These are phyloP conservation scores for Penicillium waksmanii DNA, from an alignment of 495 filamentous ascomycete species.

Conservation along the genomic window DNA sequence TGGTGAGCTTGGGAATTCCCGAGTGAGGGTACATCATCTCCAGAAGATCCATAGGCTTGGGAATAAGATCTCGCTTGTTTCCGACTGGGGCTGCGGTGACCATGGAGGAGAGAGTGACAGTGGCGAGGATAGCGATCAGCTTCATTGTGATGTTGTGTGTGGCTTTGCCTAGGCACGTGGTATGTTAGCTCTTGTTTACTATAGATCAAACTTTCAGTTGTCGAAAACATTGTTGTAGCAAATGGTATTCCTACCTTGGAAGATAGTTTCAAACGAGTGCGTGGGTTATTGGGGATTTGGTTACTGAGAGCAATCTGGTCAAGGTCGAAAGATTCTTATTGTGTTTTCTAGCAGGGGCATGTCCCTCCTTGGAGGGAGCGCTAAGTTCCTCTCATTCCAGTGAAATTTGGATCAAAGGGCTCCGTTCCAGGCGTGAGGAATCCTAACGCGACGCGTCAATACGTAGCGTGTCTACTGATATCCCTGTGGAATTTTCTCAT, in stretches of 20 bases:
- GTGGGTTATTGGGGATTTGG: not conserved
- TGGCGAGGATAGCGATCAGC: not conserved
- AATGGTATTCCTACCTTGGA: not conserved
- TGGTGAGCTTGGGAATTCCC: slow-evolving; percentile 18
- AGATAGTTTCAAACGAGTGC: not conserved
- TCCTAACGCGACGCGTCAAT: not conserved
- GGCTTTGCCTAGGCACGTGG: not conserved
- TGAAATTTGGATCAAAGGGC: not conserved
- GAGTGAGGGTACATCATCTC: slow-evolving; percentile 23
- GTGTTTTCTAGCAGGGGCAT: not conserved
- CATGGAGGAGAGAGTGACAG: slow-evolving; percentile 11
- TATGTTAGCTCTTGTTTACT: not conserved
- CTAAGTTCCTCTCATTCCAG: not conserved
- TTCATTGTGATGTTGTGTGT: slow-evolving; percentile 4
- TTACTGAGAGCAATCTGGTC: not conserved
- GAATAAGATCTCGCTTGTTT: slow-evolving; percentile 17
- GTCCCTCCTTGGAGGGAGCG: not conserved
- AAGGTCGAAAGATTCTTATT: not conserved
- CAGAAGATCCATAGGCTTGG: slow-evolving; percentile 17
- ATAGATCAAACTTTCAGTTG: not conserved
- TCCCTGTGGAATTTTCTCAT: no score
- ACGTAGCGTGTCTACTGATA: no score
- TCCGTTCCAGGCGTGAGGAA: not conserved
- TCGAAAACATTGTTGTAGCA: not conserved
- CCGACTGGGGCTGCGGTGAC: slow-evolving; percentile 17